A percentile compares a stretch with the other conserved stretches of the same genome.
Evolutionary conservation across 2,329 filamentous ascomycete species (phyloP).

Genomic region (Didymella glomerata): DNA sequence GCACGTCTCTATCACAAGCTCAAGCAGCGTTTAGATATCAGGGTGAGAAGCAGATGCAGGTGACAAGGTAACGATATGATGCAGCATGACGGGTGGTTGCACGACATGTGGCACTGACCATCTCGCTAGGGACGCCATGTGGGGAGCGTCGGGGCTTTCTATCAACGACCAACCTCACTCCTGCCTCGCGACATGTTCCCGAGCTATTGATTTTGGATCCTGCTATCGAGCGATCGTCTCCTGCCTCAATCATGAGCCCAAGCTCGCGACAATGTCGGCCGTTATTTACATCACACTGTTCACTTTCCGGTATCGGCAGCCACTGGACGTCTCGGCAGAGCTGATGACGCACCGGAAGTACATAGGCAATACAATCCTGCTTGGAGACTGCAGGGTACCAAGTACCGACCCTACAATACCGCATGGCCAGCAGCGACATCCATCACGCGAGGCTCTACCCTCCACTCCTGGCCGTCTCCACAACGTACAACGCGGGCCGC

Average conservation of each 20-base stretch:
- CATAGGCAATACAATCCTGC: background rate
- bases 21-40: conserved; percentile 3
- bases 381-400: background rate
- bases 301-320: conserved; percentile 15
- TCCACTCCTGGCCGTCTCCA: background rate
- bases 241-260: conserved; percentile 9
- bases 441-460: background rate
- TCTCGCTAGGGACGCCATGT: conserved; percentile 21
- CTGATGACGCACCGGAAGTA: conserved; percentile 2
- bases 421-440: background rate
- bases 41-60: conserved; percentile 9
- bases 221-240: background rate
- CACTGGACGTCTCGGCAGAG: background rate
- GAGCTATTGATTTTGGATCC: conserved; percentile 8
- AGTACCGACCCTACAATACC: background rate
- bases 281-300: background rate
- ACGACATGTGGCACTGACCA: conserved; percentile 17
- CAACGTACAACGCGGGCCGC: background rate
- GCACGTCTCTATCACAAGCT: conserved; percentile 11
- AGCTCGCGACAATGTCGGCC: conserved; percentile 13
- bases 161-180: conserved; percentile 23
- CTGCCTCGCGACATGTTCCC: background rate
- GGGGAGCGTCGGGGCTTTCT: conserved; percentile 18
- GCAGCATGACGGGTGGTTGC: conserved; percentile 21
- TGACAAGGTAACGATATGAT: conserved; percentile 11